Percentiles rank a stretch among this genome's conserved stretches.
These are phyloP conservation scores for Tympanopsis confertula DNA, from an alignment of 2,329 filamentous ascomycete species.

Conservation along the genomic window DNA sequence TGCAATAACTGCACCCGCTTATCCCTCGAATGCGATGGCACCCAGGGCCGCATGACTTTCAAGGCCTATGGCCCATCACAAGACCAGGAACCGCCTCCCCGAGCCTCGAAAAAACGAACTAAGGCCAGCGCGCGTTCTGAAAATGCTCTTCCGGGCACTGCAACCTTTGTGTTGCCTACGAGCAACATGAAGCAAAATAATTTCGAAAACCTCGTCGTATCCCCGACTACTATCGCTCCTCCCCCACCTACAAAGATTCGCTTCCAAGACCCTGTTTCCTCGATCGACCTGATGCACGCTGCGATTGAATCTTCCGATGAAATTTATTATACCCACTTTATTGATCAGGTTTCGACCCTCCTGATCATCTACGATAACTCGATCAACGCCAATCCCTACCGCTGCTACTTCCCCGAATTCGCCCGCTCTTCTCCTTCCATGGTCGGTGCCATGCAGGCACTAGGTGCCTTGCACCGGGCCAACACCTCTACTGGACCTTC, in stretches of 20 bases:
- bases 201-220: not conserved
- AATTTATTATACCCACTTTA: constrained; percentile 21
- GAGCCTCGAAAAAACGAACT: not conserved
- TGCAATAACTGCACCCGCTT: constrained; percentile 23
- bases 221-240: not conserved
- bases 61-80: constrained; percentile 17
- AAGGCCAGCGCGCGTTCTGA: not conserved
- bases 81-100: too few relatives aligned
- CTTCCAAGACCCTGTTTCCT: constrained; percentile 2
- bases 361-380: constrained; percentile 21
- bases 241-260: not conserved
- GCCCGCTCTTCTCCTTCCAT: constrained; percentile 19
- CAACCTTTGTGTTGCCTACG: too few relatives aligned
- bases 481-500: constrained; percentile 18
- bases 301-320: constrained; percentile 12
- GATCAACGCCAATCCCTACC: constrained; percentile 21
- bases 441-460: constrained; percentile 22
- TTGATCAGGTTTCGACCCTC: constrained; percentile 18
- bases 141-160: not conserved
- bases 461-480: constrained; percentile 25
- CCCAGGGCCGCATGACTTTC: constrained; percentile 21
- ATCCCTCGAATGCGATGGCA: constrained; percentile 17
- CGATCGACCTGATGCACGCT: constrained; percentile 7
- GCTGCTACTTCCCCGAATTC: constrained; percentile 17
- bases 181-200: not conserved